Evolutionary conservation across 371 early-diverging fungal species (phyloP), one percentile per base, ranked within the genome.

Genomic region (Circinella minor): DNA sequence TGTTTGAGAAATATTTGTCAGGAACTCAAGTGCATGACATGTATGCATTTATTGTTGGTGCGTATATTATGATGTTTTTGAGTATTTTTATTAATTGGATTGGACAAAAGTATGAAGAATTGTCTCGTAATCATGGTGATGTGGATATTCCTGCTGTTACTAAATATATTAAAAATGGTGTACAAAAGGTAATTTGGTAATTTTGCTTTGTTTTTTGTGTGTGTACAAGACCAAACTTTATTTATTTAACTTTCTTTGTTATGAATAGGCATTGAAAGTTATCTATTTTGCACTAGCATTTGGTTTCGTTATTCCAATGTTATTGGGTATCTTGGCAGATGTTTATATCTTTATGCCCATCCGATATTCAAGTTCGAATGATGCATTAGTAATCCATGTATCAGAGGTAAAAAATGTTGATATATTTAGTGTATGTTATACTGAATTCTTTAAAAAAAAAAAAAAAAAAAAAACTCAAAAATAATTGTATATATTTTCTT

Each of bases 261-360:
- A 5, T 39, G 14, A 3, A 20, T 54, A 77, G 74, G 65, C 34
- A 61, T 38, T 46, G 27, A 77, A 83, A 61, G 48, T 67, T 13
- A n/a, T 74, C 0, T 89, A 85, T 65, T 71, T 88, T 48, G 69
- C 71, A 57, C n/a, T 62, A 3, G 62, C 71, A 8, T 74, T 88
- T 70, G 90, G 86, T 27, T n/a, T 90, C 4, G 38, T 87, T 15
- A 74, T 89, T 15, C 90, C 90, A 4, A 71, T 88, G 49, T 61
- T 83, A 1, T 54, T 88, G 9, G 89, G 89, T 20, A 65, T 90
- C 36, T 70, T 86, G 38, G 79, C 84, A 54, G 89, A 90, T 67
- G 73, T 90, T 17, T 89, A 84, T 70, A 62, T 88, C 18, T 84
- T 86, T 64, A 74, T 87, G 71, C 90, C 90, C 27, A 68, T 85